Percentiles rank a stretch among this genome's conserved stretches.
These are phyloP conservation scores for Colletotrichum sp. DNA, from an alignment of 2,329 filamentous ascomycete species.

Conservation along the genomic window DNA sequence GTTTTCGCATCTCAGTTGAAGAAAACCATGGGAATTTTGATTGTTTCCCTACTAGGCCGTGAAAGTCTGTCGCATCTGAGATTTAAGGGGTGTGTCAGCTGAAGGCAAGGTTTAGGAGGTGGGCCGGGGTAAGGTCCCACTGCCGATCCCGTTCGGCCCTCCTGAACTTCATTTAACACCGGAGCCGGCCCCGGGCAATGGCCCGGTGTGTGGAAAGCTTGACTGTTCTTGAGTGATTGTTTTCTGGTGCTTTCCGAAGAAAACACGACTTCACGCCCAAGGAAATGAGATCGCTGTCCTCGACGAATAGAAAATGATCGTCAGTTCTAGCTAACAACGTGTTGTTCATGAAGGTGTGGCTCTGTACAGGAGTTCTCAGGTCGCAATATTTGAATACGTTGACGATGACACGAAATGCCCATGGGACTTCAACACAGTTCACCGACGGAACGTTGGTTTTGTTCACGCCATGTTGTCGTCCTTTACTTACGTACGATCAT, in stretches of 20 bases:
- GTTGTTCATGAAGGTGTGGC: background rate
- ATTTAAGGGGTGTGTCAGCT: constrained; percentile 8
- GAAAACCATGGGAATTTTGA: background rate
- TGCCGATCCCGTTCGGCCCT: background rate
- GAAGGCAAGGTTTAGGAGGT: background rate
- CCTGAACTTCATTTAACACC: background rate
- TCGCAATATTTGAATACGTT: too few relatives aligned
- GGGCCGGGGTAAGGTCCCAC: background rate
- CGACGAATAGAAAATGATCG: fast-evolving
- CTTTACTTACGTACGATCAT: too few relatives aligned
- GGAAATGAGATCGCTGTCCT: fast-evolving
- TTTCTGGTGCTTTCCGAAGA: fast-evolving
- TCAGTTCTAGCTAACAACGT: background rate
- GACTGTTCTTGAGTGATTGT: fast-evolving
- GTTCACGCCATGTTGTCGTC: too few relatives aligned
- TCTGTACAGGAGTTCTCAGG: background rate
- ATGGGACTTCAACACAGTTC: fast-evolving
- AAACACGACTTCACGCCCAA: fast-evolving
- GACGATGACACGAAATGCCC: too few relatives aligned
- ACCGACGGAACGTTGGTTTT: too few relatives aligned
- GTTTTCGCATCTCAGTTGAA: background rate
- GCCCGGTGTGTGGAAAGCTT: background rate
- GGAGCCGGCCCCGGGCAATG: background rate
- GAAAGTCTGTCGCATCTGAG: background rate
- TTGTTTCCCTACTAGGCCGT: background rate